These are phyloP conservation scores for Fraxinus pennsylvanica DNA, from an alignment of 257 asterid genomes.

Conservation along the genomic window DNA sequence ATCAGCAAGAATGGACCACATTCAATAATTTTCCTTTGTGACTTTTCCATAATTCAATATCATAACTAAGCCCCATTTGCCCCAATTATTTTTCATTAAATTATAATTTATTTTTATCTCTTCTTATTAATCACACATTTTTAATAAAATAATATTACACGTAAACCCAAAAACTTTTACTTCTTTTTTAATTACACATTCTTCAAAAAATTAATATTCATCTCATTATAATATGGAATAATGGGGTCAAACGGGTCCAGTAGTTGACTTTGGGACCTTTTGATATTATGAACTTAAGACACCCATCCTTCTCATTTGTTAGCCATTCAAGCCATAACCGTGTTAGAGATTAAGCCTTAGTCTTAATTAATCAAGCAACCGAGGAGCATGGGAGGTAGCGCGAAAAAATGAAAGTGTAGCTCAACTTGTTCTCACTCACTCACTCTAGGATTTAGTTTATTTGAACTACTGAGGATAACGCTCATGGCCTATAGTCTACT, in stretches of 20 bases:
- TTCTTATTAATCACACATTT: too few species aligned
- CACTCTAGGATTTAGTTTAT: neutral
- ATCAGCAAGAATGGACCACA: slow-evolving; percentile 14
- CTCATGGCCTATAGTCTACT: neutral
- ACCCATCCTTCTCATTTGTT: slow-evolving; percentile 24
- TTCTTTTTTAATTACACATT: too few species aligned
- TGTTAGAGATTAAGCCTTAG: too few species aligned
- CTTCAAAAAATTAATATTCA: too few species aligned
- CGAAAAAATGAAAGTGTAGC: neutral
- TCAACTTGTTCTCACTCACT: too few species aligned
- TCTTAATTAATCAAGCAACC: neutral
- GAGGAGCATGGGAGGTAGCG: neutral
- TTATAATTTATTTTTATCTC: too few species aligned
- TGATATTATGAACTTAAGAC: slow-evolving; percentile 20
- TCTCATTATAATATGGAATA: too few species aligned
- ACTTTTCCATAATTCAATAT: slow-evolving; percentile 27
- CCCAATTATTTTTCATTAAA: too few species aligned
- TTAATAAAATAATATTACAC: too few species aligned
- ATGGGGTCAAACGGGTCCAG: too few species aligned
- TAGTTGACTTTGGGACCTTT: slow-evolving; percentile 18
- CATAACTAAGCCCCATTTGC: neutral
- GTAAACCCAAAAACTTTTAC: too few species aligned
- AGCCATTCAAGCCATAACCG: neutral
- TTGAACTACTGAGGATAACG: neutral
- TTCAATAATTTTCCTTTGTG: slow-evolving; percentile 12